Evolutionary conservation across 2,329 filamentous ascomycete genomes (phyloP), one percentile per base, ranked within the genome.

Genomic region (Verticillium klebahnii): DNA sequence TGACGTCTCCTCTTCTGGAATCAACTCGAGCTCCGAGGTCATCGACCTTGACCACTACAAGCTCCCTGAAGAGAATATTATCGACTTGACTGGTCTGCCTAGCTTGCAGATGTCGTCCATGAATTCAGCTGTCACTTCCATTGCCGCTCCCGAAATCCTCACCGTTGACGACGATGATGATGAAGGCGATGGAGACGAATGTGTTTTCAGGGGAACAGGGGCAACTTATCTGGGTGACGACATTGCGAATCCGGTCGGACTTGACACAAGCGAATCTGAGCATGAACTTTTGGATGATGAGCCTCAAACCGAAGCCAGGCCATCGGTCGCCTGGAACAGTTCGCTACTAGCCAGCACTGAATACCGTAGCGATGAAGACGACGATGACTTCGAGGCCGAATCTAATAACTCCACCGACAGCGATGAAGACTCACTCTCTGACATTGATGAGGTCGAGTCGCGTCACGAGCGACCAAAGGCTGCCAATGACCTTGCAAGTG

Each of bases 111-210:
- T 12, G n/a, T 23, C 11, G 19, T 19, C 45, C 19, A 25, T 14
- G 2, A 14, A 23, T 8, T 25, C 45, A 23, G 17, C n/a, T 45
- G 17, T 17, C 17, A 19, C 39, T n/a, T n/a, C n/a, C 40, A 8
- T 9, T 23, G 12, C 23, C n/a, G 12, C 14, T n/a, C n/a, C 45
- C 12, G 45, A 52, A 25, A 14, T 52, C 9, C 45, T 52, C 19
- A 62, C 68, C 2, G 72, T 75, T 37, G 70, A 71, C 25, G 61
- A 66, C 25, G 61, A 66, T 0, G 66, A 65, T 0, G 66, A 65
- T 29, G 72, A 69, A 7, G 69, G 72, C 19, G 12, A 52, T 4
- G 45, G 23, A 14, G 5, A 25, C 12, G 45, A 5, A 8, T 3
- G 11, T 12, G n/a, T 14, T 52, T 8, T 19, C 12, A 23, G 11